Evolutionary conservation across 306 rosid species (phyloP).

Genomic region (Styphnolobium japonicum): DNA sequence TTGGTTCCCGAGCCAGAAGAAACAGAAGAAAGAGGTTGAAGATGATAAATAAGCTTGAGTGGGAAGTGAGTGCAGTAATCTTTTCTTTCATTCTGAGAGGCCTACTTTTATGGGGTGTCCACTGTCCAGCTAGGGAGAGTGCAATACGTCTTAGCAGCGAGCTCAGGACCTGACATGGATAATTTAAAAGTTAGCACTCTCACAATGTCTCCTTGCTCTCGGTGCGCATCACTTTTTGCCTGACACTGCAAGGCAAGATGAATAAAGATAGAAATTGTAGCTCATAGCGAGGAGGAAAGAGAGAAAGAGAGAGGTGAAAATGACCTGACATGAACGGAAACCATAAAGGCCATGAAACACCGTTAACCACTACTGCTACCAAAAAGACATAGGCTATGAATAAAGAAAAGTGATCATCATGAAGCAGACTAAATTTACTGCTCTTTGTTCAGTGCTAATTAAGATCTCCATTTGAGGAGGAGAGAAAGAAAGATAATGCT

Average conservation of each 20-base stretch:
- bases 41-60: conserved; percentile 12
- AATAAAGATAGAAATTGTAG: conserved; percentile 62
- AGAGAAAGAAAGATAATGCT: conserved; percentile 32
- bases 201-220: conserved; percentile 32
- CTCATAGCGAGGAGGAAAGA: conserved; percentile 26
- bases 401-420: conserved; percentile 31
- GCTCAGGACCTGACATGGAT: conserved; percentile 42
- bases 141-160: conserved; percentile 14
- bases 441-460: conserved; percentile 27
- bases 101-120: background rate
- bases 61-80: background rate
- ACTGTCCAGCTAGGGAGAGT: background rate
- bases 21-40: conserved; percentile 12
- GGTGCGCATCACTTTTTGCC: conserved; percentile 64
- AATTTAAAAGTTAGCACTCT: conserved; percentile 49
- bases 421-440: conserved; percentile 23
- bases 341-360: conserved; percentile 60
- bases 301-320: conserved; percentile 47
- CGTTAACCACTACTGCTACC: conserved; percentile 29
- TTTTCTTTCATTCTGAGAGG: background rate
- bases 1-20: background rate
- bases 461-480: conserved; percentile 18
- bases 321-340: conserved; percentile 83
- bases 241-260: conserved; percentile 73
- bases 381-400: conserved; percentile 21